These are phyloP conservation scores for Aspergillus wentii DNA, from an alignment of 495 filamentous ascomycete genomes.

Conservation along the genomic window DNA sequence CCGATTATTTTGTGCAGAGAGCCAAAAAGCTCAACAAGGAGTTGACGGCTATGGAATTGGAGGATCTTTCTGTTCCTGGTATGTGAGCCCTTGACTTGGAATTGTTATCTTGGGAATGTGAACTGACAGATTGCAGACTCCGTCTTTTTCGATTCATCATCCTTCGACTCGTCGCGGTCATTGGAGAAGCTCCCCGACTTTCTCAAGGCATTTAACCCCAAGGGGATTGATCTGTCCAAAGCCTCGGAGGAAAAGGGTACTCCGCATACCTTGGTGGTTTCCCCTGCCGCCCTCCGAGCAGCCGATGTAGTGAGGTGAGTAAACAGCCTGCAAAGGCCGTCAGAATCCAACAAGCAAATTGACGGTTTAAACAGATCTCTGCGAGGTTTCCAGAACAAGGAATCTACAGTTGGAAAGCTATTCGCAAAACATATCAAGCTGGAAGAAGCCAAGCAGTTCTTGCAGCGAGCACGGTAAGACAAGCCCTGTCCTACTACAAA, in stretches of 20 bases:
- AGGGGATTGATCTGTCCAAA: constrained; percentile 44
- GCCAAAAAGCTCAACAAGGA: constrained; percentile 72
- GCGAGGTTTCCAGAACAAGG: constrained; percentile 71
- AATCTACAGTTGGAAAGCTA: constrained; percentile 75
- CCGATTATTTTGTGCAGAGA: constrained; percentile 80
- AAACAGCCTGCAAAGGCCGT: too few species aligned
- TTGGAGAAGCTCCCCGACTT: constrained; percentile 72
- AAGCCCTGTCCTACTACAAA: too few species aligned
- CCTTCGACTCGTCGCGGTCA: constrained; percentile 57
- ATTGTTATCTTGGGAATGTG: background rate
- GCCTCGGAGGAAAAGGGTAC: constrained; percentile 66
- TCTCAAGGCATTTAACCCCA: constrained; percentile 58
- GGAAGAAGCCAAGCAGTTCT: constrained; percentile 74
- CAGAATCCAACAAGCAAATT: too few species aligned
- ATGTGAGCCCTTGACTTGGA: constrained; percentile 14
- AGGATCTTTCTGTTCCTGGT: constrained; percentile 80
- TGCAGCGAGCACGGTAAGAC: constrained; percentile 53
- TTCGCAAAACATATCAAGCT: constrained; percentile 99
- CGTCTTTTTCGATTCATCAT: constrained; percentile 68
- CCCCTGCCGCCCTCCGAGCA: constrained; percentile 73
- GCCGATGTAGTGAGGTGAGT: constrained; percentile 69
- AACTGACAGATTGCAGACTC: constrained; percentile 34
- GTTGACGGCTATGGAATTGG: constrained; percentile 75
- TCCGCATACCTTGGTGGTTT: constrained; percentile 82
- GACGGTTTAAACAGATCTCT: constrained; percentile 65